Evolutionary conservation across 2,329 filamentous ascomycete genomes (phyloP).

Genomic region (Fusarium subtropicale): DNA sequence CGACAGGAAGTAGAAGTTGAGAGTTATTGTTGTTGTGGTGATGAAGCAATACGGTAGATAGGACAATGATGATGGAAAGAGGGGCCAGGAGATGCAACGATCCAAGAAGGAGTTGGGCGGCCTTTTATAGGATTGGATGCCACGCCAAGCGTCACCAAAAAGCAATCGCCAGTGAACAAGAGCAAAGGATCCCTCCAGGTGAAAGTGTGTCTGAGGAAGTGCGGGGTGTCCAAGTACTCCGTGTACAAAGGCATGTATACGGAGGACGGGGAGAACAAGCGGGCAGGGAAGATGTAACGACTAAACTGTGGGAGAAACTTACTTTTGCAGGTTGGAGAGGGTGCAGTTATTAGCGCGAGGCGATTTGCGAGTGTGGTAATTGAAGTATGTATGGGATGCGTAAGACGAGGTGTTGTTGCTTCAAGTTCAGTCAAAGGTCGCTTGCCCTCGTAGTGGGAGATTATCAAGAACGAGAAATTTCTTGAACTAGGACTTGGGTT

Average conservation of each 20-base stretch:
- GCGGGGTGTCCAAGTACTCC: conserved; percentile 42
- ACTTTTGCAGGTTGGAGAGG: conserved; percentile 29
- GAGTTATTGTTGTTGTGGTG: conserved; percentile 13
- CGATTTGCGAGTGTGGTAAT: not conserved
- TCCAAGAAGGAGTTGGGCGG: conserved; percentile 28
- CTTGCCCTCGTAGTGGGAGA: conserved; percentile 12
- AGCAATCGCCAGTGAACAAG: conserved; percentile 24
- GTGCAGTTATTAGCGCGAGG: conserved; percentile 7
- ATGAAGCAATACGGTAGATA: conserved; percentile 16
- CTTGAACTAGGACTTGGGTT: not conserved
- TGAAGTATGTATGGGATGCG: conserved; percentile 10
- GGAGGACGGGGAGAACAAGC: conserved; percentile 8
- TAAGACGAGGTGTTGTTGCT: conserved; percentile 2
- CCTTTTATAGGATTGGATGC: conserved; percentile 43
- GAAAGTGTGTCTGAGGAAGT: conserved; percentile 22
- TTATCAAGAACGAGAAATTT: not conserved
- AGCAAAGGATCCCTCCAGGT: conserved; percentile 1
- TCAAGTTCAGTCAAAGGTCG: conserved; percentile 6
- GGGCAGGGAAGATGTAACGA: not conserved
- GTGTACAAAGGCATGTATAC: conserved; percentile 32
- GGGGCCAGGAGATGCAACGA: conserved; percentile 21
- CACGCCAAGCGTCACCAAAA: conserved; percentile 42
- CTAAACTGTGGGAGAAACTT: conserved; percentile 20
- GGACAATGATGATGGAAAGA: conserved; percentile 38
- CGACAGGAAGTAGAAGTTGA: not conserved